Base-by-base conservation (phyloP, 495 filamentous ascomycete genomes). In the Cetradonia linearis region DNA sequence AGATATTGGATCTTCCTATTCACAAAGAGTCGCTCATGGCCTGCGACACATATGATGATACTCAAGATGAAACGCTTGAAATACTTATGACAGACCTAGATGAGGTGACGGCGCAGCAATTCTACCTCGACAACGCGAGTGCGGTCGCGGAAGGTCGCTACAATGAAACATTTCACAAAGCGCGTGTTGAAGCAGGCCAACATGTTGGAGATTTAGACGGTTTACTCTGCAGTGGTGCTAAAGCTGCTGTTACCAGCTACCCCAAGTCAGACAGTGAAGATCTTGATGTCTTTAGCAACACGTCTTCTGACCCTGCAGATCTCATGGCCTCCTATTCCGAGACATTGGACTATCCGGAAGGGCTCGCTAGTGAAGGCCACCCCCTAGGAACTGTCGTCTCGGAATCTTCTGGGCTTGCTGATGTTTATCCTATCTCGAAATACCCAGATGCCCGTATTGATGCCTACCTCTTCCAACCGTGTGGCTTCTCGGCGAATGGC, bases 61-160 rank as follows among this genome's bases (percentile, higher is more conserved):
- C 75, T 48, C 69, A 77, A 57, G 94, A 99, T 69, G 94, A 99
- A 78, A 99, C 94, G 23, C 74, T 99, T 33, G 94, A 99, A 78
- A 82, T 99, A 57, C 76, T 99, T 66, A 99, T 99, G 94, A 99
- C 93, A 58, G 94, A 99, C 69, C 77, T 99, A 60, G 93, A 97
- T 58, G 83, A 83, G 67, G 82, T 88, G 71, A 92, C 91, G 74
- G 90, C 94, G 44, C 89, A 91, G 76, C 89, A 97, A 71, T 99
- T 96, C 74, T 97, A 96, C 73, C 82, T 96, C 62, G 89, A 91
- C 63, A 80, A 94, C 73, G 94, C 93, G 73, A 91, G 85, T 81
- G 83, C 84, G 72, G 86, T 91, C 76, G 93, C 93, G 63, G 87
- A 88, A 73, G 82, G 84, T 72, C 82, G 81, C 67, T 86, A 85